Evolutionary conservation across 2,329 filamentous ascomycete genomes (phyloP).

Genomic region (Colletotrichum sp.): DNA sequence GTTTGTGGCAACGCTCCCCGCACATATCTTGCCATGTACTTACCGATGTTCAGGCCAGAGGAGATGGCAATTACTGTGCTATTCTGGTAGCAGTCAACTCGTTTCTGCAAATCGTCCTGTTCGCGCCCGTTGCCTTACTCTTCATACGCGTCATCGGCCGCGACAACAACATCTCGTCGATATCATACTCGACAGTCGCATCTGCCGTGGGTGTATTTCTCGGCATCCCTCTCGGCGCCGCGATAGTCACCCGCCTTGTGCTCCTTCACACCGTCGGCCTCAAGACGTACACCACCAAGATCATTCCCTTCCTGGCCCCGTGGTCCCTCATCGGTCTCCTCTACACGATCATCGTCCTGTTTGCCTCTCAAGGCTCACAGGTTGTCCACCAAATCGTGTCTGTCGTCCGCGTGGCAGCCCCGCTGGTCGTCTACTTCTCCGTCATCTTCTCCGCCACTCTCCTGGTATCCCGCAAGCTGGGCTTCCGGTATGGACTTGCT

Average conservation of each 20-base stretch:
- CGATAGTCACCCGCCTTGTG: constrained; percentile 74
- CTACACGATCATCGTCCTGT: constrained; percentile 86
- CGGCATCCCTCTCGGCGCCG: constrained; percentile 81
- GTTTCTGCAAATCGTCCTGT: constrained; percentile 75
- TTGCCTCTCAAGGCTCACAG: constrained; percentile 78
- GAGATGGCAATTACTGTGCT: constrained; percentile 83
- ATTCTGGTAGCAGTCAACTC: constrained; percentile 80
- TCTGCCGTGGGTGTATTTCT: constrained; percentile 85
- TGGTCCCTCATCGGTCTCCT: constrained; percentile 83
- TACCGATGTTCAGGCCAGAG: constrained; percentile 57
- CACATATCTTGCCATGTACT: background rate
- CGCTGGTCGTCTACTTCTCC: constrained; percentile 81
- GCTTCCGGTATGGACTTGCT: constrained; percentile 74
- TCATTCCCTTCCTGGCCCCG: constrained; percentile 73
- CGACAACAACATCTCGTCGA: constrained; percentile 36
- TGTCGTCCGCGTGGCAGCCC: constrained; percentile 81
- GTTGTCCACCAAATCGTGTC: constrained; percentile 85
- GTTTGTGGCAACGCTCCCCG: background rate
- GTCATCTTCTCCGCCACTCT: constrained; percentile 77
- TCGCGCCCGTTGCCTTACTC: constrained; percentile 70
- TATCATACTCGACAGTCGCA: constrained; percentile 72
- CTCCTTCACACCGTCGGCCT: constrained; percentile 61
- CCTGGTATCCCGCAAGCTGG: constrained; percentile 63
- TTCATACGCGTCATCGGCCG: constrained; percentile 74
- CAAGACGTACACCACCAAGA: constrained; percentile 69